These are phyloP conservation scores for Colletotrichum aenigma DNA, from an alignment of 2,329 filamentous ascomycete species.

Conservation along the genomic window DNA sequence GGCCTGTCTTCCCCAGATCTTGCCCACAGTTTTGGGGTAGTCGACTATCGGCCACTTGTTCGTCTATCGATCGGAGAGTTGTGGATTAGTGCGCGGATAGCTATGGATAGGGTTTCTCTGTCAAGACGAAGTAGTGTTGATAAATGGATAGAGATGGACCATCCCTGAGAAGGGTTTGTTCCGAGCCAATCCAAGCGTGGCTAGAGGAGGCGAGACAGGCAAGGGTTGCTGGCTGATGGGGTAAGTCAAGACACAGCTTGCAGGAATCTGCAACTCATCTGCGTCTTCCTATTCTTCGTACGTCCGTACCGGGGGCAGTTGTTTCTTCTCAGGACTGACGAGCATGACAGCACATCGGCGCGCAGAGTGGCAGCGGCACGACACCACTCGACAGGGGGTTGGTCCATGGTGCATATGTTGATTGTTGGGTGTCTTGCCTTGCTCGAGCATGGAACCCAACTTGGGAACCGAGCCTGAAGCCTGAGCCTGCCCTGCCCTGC, in stretches of 20 bases:
- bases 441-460: constrained; percentile 9
- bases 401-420: background rate
- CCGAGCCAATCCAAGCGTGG: background rate
- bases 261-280: constrained; percentile 19
- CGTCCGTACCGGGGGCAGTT: constrained; percentile 11
- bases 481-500: background rate
- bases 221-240: background rate
- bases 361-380: constrained; percentile 3
- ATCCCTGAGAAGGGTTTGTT: background rate
- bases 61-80: constrained; percentile 9
- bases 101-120: background rate
- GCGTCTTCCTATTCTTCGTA: constrained; percentile 4
- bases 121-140: background rate
- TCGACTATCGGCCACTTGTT: background rate
- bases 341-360: constrained; percentile 4
- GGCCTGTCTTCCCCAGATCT: constrained; percentile 13
- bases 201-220: background rate
- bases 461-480: background rate
- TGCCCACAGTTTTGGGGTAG: background rate
- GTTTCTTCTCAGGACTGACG: background rate
- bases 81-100: background rate
- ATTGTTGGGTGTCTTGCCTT: background rate
- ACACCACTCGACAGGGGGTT: background rate
- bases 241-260: constrained; percentile 1
- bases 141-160: background rate